Evolutionary conservation across 768 basidiomycete genomes (phyloP), one percentile per base, ranked within the genome.

Genomic region (Boletus huronensis): DNA sequence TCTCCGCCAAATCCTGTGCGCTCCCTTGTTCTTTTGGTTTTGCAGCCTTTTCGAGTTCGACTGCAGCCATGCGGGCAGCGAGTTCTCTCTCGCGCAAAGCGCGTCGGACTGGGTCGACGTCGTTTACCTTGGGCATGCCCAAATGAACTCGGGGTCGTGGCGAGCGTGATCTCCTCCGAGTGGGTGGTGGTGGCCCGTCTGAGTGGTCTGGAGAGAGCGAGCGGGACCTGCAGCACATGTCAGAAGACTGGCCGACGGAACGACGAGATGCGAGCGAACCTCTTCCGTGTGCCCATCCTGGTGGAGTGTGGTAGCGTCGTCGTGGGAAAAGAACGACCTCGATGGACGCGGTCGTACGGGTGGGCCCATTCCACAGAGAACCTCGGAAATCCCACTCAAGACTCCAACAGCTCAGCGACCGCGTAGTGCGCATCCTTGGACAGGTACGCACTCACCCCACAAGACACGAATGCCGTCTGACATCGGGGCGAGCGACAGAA

Each of bases 41-140:
- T 52, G 80, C 74, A 28, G 74, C 61, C 59, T 80, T 81, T 66
- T 84, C 82, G 52, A 91, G 80, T 60, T 88, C 86, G 63, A 80
- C 79, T 3, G 84, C 84, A 8, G 85, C 85, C 42, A 84, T 76
- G 48, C 84, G 80, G 26, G 85, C 81, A 1, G 89, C 87, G 34
- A 89, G 80, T 67, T 91, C 88, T 42, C 84, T 80, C 67, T 94
- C 90, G 42, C 93, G 84, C 64, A 93, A 83, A 0, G 84, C 82
- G 25, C 82, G 78, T 34, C 91, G 84, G 8, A 81, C 74, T 14
- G 90, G 92, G 68, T 94, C 91, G 17, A 81, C 84, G 69, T 94
- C 93, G 25, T 68, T 70, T 14, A 92, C 81, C 64, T 69, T 74
- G 6, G 82, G 82, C 0, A 77, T 57, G 46, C 74, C 74, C 4